These are phyloP conservation scores for Podospora fimiseda DNA, from an alignment of 495 filamentous ascomycete genomes.

Conservation along the genomic window DNA sequence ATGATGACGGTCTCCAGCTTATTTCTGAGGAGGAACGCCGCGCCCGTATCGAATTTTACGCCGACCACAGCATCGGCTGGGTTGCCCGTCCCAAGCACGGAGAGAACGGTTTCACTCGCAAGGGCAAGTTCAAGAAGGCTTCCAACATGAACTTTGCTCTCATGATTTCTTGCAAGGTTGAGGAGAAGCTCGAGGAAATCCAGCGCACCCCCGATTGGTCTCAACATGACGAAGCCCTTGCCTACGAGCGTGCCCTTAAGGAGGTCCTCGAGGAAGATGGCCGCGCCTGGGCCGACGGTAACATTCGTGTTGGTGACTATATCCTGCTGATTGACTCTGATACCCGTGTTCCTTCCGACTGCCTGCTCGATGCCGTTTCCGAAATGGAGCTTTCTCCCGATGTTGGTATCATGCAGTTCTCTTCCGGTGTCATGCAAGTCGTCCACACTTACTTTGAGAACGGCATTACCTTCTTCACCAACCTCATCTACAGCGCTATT, in stretches of 20 bases:
- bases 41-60: conserved; percentile 60
- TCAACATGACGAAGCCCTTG: conserved; percentile 61
- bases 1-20: conserved; percentile 72
- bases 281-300: conserved; percentile 72
- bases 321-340: conserved; percentile 73
- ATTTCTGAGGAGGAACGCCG: conserved; percentile 58
- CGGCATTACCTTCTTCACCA: conserved; percentile 79
- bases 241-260: conserved; percentile 61
- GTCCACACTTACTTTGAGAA: conserved; percentile 67
- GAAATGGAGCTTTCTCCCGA: conserved; percentile 78
- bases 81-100: conserved; percentile 62
- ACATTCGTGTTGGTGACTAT: conserved; percentile 74
- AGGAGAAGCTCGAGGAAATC: conserved; percentile 56
- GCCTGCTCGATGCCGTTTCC: conserved; percentile 67
- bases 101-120: conserved; percentile 54
- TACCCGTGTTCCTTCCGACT: conserved; percentile 68
- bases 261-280: conserved; percentile 65
- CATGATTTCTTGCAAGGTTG: conserved; percentile 67
- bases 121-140: conserved; percentile 68
- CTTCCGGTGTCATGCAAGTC: conserved; percentile 78
- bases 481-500: conserved; percentile 75
- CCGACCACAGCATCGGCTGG: conserved; percentile 75
- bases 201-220: conserved; percentile 57
- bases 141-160: conserved; percentile 83
- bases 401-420: conserved; percentile 76